Evolutionary conservation across 306 rosid genomes (phyloP).

Genomic region (Dalbergia oliveri): DNA sequence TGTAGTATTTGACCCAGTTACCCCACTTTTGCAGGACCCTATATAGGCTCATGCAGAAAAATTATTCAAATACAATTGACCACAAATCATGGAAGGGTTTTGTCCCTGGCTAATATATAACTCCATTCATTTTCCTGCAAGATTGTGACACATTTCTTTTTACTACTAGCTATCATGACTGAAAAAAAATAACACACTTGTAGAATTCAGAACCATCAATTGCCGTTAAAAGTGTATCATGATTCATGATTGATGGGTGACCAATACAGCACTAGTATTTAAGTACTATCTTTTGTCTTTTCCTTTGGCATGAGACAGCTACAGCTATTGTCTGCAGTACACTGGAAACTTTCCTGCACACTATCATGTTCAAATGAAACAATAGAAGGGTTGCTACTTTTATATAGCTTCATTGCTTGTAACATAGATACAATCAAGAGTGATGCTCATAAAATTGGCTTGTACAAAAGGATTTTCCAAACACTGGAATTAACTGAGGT

Average conservation of each 20-base stretch:
- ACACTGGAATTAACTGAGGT: not conserved
- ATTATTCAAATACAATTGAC: conserved; percentile 29
- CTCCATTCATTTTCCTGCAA: not conserved
- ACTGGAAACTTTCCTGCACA: conserved; percentile 7
- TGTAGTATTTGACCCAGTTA: conserved; percentile 53
- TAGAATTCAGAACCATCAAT: conserved; percentile 43
- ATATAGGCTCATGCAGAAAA: not conserved
- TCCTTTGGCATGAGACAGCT: conserved; percentile 23
- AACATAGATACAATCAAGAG: conserved; percentile 1
- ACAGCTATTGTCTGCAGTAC: not conserved
- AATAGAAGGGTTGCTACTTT: conserved; percentile 10
- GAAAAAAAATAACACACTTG: conserved; percentile 13
- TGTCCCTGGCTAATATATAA: conserved; percentile 17
- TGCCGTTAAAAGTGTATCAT: conserved; percentile 45
- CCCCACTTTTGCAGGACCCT: conserved; percentile 35
- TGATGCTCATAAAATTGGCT: conserved; percentile 18
- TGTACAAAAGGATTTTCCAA: conserved; percentile 24
- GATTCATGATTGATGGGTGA: conserved; percentile 33
- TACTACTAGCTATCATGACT: not conserved
- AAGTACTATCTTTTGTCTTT: conserved; percentile 34
- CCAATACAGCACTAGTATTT: conserved; percentile 30
- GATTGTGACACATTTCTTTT: not conserved
- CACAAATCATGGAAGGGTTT: conserved; percentile 49
- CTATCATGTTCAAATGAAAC: conserved; percentile 12
- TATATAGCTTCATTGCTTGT: conserved; percentile 11